phyloP scores from a whole-genome alignment of 768 basidiomycete genomes.

The Macrocybe gigantea region DNA sequence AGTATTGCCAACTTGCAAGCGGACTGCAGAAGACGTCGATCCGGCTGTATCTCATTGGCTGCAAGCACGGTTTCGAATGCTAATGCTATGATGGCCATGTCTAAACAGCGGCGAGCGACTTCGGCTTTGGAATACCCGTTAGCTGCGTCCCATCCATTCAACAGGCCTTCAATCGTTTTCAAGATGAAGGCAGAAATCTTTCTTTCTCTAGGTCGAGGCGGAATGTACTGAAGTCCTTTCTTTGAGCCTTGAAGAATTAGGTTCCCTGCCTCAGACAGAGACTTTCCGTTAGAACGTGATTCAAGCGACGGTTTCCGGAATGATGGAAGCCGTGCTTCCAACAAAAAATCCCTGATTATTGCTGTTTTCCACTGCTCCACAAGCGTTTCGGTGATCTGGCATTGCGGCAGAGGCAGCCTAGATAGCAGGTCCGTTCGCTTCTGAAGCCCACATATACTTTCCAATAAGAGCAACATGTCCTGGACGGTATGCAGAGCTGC shows the following conservation, averaged over 20 bases:
- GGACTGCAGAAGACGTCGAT: conserved; percentile 54
- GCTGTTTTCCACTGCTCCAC: conserved; percentile 50
- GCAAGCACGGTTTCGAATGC: conserved; percentile 63
- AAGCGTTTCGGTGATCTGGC: conserved; percentile 54
- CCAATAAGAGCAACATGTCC: conserved; percentile 62
- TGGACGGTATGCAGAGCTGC: conserved; percentile 48
- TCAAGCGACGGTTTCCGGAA: conserved; percentile 15
- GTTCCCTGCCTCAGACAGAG: background rate
- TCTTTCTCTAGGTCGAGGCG: conserved; percentile 53
- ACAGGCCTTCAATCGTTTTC: conserved; percentile 52
- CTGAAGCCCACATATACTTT: conserved; percentile 54
- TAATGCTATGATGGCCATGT: conserved; percentile 61
- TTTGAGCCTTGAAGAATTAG: conserved; percentile 3
- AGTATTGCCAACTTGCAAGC: conserved; percentile 46
- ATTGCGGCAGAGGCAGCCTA: conserved; percentile 62
- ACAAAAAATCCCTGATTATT: conserved; percentile 64
- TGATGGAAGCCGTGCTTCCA: conserved; percentile 56
- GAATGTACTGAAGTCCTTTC: conserved; percentile 27
- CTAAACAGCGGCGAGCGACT: conserved; percentile 59
- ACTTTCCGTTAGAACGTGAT: background rate
- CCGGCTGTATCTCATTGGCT: conserved; percentile 58
- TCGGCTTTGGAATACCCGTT: conserved; percentile 49
- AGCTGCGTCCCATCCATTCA: conserved; percentile 40
- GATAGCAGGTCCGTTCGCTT: conserved; percentile 39
- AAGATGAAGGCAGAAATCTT: conserved; percentile 57